Evolutionary conservation across 2,329 filamentous ascomycete species (phyloP).

Genomic region (Paraconiothyrium brasiliense): DNA sequence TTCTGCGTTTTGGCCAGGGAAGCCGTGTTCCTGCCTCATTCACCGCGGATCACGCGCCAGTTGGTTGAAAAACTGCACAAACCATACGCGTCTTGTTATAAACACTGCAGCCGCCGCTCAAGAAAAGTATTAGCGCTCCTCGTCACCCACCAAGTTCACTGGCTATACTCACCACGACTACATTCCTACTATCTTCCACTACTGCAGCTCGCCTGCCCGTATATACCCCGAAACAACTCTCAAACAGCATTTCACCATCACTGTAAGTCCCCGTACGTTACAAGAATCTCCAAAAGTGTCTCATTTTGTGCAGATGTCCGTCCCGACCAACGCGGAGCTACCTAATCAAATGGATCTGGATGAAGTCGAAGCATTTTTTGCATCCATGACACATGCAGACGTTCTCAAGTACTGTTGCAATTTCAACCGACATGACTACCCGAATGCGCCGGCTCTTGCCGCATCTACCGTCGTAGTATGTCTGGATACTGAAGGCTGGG

Average conservation of each 20-base stretch:
- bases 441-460: slow-evolving; percentile 20
- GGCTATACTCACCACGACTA: too few species aligned
- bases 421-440: neutral
- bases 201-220: too few species aligned
- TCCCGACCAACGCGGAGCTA: neutral
- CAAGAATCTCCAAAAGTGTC: too few species aligned
- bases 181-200: too few species aligned
- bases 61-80: neutral
- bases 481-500: slow-evolving; percentile 36
- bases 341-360: neutral
- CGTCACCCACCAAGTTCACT: too few species aligned
- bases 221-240: too few species aligned
- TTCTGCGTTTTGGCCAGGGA: too few species aligned
- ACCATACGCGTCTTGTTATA: neutral
- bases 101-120: neutral
- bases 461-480: slow-evolving; percentile 28
- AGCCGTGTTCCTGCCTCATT: neutral
- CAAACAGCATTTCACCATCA: too few species aligned
- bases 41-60: neutral
- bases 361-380: neutral
- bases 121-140: neutral
- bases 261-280: too few species aligned
- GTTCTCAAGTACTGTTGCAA: neutral
- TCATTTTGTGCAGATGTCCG: too few species aligned
- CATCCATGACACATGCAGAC: neutral